Evolutionary conservation across 331 rosid species (phyloP), one percentile per base, ranked within the genome.

Genomic region (Acacia concinna): DNA sequence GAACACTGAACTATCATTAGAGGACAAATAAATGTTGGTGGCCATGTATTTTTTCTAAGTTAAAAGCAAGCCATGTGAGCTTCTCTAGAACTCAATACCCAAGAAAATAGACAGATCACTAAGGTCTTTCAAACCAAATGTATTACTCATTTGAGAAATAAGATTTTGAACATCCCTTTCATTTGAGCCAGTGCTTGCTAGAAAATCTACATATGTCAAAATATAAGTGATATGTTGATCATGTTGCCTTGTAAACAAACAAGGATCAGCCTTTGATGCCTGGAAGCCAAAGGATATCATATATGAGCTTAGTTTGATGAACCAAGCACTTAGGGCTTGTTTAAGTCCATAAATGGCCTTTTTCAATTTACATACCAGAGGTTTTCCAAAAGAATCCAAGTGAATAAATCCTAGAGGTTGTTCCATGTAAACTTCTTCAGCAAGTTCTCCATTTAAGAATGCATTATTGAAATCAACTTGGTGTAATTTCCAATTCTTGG

Each of bases 111-210:
- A 37, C 0, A 37, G 40, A 0, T 37, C 10, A 37, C 10, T 2
- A 0, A 37, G 14, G 0, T 43, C 17, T 1, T 43, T 43, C 0
- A 43, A 12, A 0, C 4, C 11, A 4, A 43, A 12, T 0, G 14
- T 1, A 0, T 0, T 0, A 12, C 47, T 12, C 47, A 43, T 43
- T 1, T 43, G 0, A 1, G 0, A 0, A 0, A 41, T 12, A 0
- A 43, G 15, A 2, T 2, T 1, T 2, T 43, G 47, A 12, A 43
- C 1, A 2, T 2, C 0, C 0, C 0, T 0, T 43, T 43, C 17
- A 12, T 43, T 43, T 0, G 47, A 11, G 0, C 47, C 17, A 2
- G 17, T 4, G 0, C 11, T 11, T 0, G 12, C 5, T 0, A 43
- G 1, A 3, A 11, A 15, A 12, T 43, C 47, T 0, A 43, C 47